phyloP scores from a whole-genome alignment of 495 filamentous ascomycete genomes.

The Hypoxylon lienhwacheense region DNA sequence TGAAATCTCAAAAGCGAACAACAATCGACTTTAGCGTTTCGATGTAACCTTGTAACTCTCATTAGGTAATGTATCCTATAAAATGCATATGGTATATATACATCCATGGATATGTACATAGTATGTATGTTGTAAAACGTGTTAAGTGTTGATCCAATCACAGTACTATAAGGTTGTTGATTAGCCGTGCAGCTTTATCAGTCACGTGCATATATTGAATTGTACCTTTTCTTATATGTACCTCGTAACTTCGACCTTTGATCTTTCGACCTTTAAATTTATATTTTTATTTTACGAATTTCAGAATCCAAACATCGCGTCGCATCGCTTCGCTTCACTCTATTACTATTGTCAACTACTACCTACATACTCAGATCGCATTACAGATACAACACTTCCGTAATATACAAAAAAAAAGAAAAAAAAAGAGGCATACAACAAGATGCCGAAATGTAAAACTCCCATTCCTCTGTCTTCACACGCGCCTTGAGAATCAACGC shows the following conservation, averaged over 20 bases:
- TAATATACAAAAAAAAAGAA: no score
- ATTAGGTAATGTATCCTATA: no score
- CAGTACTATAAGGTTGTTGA: background rate
- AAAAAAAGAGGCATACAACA: no score
- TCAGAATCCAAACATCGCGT: no score
- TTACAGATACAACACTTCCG: constrained; percentile 8
- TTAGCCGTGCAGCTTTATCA: constrained; percentile 17
- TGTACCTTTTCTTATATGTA: no score
- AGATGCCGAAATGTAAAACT: constrained; percentile 51
- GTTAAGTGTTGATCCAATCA: constrained; percentile 37
- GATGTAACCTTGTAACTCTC: constrained; percentile 27
- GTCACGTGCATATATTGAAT: constrained; percentile 18
- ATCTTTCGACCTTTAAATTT: constrained; percentile 10
- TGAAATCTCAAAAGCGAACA: constrained; percentile 6
- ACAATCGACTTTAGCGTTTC: constrained; percentile 14
- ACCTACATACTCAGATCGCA: constrained; percentile 8
- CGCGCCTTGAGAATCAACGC: background rate
- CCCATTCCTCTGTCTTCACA: background rate
- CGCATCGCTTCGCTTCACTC: constrained; percentile 1
- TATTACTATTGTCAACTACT: background rate
- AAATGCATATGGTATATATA: no score
- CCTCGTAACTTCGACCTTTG: no score
- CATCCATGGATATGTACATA: no score
- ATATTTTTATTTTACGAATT: no score
- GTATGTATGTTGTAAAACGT: constrained; percentile 32